These are phyloP conservation scores for Wickerhamomyces sydowiorum DNA, from an alignment of 805 yeast genomes.

Conservation along the genomic window DNA sequence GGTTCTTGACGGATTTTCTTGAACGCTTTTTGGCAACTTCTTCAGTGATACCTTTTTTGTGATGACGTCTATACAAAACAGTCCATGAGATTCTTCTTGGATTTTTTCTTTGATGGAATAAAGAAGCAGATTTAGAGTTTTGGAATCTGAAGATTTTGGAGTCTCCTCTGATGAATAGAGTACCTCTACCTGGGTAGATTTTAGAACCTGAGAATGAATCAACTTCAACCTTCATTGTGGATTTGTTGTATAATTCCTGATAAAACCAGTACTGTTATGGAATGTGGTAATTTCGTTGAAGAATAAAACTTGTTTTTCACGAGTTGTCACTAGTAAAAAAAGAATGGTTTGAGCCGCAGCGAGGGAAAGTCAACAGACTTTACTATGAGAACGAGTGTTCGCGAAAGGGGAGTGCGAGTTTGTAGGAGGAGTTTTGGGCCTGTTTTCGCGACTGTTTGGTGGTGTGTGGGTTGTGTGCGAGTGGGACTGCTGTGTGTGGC, in stretches of 20 bases:
- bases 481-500: no score
- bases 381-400: background rate
- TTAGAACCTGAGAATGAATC: conserved; percentile 99
- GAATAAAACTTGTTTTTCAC: background rate
- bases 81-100: conserved; percentile 99
- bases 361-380: background rate
- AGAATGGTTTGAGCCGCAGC: background rate
- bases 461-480: background rate
- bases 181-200: conserved; percentile 99
- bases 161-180: conserved; percentile 98
- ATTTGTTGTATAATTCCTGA: background rate
- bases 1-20: conserved; percentile 96
- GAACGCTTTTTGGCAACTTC: conserved; percentile 96
- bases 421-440: background rate
- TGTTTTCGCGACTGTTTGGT: background rate
- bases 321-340: no score
- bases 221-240: conserved; percentile 96
- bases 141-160: conserved; percentile 99
- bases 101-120: conserved; percentile 99
- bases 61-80: conserved; percentile 98
- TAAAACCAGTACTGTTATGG: background rate
- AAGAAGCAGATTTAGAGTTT: conserved; percentile 94
- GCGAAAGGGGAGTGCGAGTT: background rate
- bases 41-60: conserved; percentile 99
- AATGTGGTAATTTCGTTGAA: conserved; percentile 1